Conservation (phyloP, 768 basidiomycete genomes). For the Solioccasus polychromus region DNA sequence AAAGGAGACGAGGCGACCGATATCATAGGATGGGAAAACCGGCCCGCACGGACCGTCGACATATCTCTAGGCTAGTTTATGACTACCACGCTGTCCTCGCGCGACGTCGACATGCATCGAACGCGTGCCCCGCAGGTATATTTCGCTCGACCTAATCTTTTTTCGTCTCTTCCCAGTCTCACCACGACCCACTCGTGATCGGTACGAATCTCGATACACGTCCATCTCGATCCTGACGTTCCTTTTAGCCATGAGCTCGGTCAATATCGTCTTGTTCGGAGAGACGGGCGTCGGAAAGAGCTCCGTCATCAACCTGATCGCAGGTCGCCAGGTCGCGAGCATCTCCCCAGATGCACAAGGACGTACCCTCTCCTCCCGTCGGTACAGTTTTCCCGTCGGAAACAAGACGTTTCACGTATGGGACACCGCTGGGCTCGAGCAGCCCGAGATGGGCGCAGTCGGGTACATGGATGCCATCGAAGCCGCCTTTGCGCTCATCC, state of each 20-base stretch:
- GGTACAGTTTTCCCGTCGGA: constrained; percentile 23
- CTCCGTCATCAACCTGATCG: constrained; percentile 31
- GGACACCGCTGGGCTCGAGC: constrained; percentile 34
- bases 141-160: not conserved
- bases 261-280: constrained; percentile 43
- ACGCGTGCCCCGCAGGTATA: constrained; percentile 7
- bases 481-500: constrained; percentile 31
- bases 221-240: not conserved
- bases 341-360: constrained; percentile 26
- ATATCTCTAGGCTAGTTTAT: too few relatives aligned
- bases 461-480: constrained; percentile 28
- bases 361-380: constrained; percentile 31
- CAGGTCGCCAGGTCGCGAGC: constrained; percentile 17
- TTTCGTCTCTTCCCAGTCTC: too few relatives aligned
- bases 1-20: not conserved
- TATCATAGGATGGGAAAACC: constrained; percentile 5
- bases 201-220: constrained; percentile 9
- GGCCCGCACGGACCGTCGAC: constrained; percentile 11
- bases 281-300: constrained; percentile 37
- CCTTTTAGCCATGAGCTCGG: constrained; percentile 13
- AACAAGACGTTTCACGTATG: constrained; percentile 18
- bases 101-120: too few relatives aligned
- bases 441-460: constrained; percentile 19
- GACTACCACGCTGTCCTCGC: not conserved
- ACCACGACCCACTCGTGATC: too few relatives aligned